Base-by-base conservation (phyloP, 2,329 filamentous ascomycete genomes). In the Claviceps spartinae region DNA sequence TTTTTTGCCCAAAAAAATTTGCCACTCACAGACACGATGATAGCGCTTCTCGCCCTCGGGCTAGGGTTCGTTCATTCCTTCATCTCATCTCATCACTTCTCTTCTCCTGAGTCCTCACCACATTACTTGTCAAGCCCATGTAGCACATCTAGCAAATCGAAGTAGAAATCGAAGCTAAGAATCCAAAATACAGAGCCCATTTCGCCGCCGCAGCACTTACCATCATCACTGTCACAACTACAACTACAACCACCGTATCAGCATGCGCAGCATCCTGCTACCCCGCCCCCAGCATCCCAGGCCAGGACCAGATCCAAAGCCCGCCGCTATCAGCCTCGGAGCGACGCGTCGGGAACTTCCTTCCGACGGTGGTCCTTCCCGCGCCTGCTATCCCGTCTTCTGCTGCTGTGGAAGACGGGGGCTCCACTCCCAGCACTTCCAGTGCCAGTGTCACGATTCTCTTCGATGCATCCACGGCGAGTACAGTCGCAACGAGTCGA, bases 221-320 rank as follows among this genome's bases (percentile, higher is more conserved):
- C 54, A 59, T 34, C 30, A 34, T 34, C 4, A 64, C 64, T 2
- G 54, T 65, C 6, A 69, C 67, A 8, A 49, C 48, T 44, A 66
- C 65, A 6, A 49, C 48, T 44, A 66, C 65, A 6, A 47, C 49
- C 43, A 66, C 65, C 2, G 56, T 63, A 24, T 62, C 60, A 0
- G 61, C 54, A 9, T 69, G 63, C 44, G 60, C 62, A 1, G 55
- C 61, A 3, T 60, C 60, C 9, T 61, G 57, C 48, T 60, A 58
- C 47, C 52, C 55, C 34, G 54, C 56, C n/a, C 30, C 30, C 30
- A 34, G 30, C 30, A 34, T 34, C 9, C 30, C 30, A 11, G 30
- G 30, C 30, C 30, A 34, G 9, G 30, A 11, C 30, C 30, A 34
- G 30, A 34, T 34, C 30, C 30, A 11, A 9, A 34, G 30, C 3